phyloP scores from a whole-genome alignment of 2,329 filamentous ascomycete species.

The Amauroascus niger region DNA sequence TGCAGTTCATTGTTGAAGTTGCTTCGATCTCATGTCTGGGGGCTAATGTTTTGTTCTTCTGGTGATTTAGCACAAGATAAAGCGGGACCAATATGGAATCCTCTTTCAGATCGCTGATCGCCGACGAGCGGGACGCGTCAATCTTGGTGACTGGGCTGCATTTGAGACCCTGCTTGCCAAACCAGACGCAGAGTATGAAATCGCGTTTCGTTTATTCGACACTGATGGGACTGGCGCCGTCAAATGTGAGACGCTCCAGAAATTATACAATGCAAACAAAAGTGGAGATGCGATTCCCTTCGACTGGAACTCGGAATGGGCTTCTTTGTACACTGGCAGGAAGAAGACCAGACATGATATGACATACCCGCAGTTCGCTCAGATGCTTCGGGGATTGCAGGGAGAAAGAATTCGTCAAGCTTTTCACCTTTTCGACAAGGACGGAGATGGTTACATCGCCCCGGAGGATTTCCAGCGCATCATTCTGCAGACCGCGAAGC shows the following conservation, averaged over 20 bases:
- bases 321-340: conserved; percentile 81
- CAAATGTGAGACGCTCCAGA: conserved; percentile 80
- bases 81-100: conserved; percentile 86
- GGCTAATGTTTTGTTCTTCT: not conserved
- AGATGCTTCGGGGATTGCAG: conserved; percentile 93
- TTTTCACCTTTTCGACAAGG: conserved; percentile 82
- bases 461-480: conserved; percentile 95
- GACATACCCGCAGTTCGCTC: conserved; percentile 92
- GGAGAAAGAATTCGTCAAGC: conserved; percentile 93
- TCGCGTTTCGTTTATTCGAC: conserved; percentile 94
- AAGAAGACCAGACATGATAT: conserved; percentile 81
- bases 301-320: conserved; percentile 96
- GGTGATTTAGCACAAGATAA: conserved; percentile 77
- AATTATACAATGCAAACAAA: conserved; percentile 80
- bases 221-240: conserved; percentile 72
- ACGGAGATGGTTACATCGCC: conserved; percentile 89
- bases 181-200: conserved; percentile 96
- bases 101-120: conserved; percentile 88
- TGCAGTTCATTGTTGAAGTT: not conserved
- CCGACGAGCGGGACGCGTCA: conserved; percentile 61
- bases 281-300: conserved; percentile 78
- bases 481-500: conserved; percentile 80
- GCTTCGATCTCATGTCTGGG: conserved; percentile 1
- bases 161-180: conserved; percentile 92
- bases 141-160: conserved; percentile 74